Conservation (phyloP, 2,329 filamentous ascomycete genomes). For the Arthrobotrys musiformis region DNA sequence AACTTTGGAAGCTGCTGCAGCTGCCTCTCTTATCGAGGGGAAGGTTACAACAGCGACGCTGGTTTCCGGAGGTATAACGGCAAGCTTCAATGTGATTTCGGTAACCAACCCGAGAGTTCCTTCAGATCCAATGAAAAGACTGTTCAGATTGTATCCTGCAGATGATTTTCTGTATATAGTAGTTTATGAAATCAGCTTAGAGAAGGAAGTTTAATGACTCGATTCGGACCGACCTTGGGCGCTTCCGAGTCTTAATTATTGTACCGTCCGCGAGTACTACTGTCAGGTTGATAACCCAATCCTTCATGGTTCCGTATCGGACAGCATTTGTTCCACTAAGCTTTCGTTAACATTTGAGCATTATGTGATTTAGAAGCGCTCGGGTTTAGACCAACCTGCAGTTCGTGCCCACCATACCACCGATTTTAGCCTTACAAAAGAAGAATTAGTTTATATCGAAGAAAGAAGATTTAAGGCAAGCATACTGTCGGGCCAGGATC, state of each 20-base stretch:
- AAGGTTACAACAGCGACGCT: slow-evolving; percentile 86
- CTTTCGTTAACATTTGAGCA: slow-evolving; percentile 60
- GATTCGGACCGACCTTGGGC: slow-evolving; percentile 67
- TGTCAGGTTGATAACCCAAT: slow-evolving; percentile 88
- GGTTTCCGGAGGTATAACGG: slow-evolving; percentile 79
- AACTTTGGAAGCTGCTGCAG: slow-evolving; percentile 77
- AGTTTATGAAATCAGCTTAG: slow-evolving; percentile 22
- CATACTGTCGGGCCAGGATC: slow-evolving; percentile 75
- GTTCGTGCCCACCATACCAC: slow-evolving; percentile 84
- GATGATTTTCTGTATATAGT: slow-evolving; percentile 76
- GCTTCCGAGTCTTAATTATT: slow-evolving; percentile 85
- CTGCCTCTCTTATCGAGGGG: slow-evolving; percentile 79
- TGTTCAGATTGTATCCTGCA: slow-evolving; percentile 90
- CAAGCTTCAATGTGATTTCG: slow-evolving; percentile 88
- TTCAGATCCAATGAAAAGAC: slow-evolving; percentile 89
- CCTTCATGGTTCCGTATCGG: slow-evolving; percentile 92
- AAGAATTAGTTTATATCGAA: not conserved
- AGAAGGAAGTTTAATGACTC: not conserved
- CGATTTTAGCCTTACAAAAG: slow-evolving; percentile 73
- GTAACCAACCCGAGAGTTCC: slow-evolving; percentile 91
- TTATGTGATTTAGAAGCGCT: not conserved
- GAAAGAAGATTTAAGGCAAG: not conserved
- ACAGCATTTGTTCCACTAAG: slow-evolving; percentile 86
- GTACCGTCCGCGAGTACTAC: slow-evolving; percentile 92
- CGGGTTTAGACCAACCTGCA: slow-evolving; percentile 62